phyloP scores from a whole-genome alignment of 371 early-diverging fungal genomes.

The Syncephalastrum sp. region DNA sequence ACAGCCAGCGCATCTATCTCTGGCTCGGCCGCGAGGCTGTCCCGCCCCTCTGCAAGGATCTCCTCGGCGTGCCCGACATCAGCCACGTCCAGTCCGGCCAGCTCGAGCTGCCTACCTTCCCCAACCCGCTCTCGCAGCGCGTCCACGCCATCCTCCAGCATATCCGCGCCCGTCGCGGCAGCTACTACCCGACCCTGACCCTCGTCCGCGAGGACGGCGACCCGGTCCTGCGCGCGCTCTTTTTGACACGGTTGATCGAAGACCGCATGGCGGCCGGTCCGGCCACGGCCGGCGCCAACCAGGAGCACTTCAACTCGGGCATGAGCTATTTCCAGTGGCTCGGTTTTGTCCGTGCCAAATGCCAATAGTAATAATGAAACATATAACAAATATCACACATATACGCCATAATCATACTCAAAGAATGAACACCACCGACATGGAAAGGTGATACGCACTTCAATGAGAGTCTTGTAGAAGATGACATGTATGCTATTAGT shows the following conservation, averaged over 20 bases:
- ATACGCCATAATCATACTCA: background rate
- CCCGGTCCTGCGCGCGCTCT: constrained; percentile 75
- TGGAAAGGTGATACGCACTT: too few species aligned
- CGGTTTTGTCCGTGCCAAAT: constrained; percentile 43
- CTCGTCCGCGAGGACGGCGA: constrained; percentile 93
- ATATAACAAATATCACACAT: constrained; percentile 3
- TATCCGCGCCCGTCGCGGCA: constrained; percentile 20
- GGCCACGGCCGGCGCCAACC: constrained; percentile 41
- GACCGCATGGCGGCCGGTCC: constrained; percentile 59
- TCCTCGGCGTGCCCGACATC: constrained; percentile 50
- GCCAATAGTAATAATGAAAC: constrained; percentile 12
- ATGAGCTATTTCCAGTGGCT: constrained; percentile 80
- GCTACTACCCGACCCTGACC: constrained; percentile 65
- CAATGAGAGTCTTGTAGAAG: too few species aligned
- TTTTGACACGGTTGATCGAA: constrained; percentile 85
- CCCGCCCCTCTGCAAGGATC: constrained; percentile 56
- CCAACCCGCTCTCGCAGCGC: constrained; percentile 37
- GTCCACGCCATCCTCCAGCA: constrained; percentile 24
- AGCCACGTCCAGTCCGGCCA: constrained; percentile 32
- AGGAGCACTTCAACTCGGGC: constrained; percentile 55
- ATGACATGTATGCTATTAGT: too few species aligned
- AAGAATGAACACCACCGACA: too few species aligned
- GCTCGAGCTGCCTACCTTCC: constrained; percentile 31
- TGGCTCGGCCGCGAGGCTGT: constrained; percentile 76
- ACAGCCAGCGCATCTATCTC: constrained; percentile 64